Evolutionary conservation across 2,329 filamentous ascomycete species (phyloP), one percentile per base, ranked within the genome.

Genomic region (Capronia coronata): DNA sequence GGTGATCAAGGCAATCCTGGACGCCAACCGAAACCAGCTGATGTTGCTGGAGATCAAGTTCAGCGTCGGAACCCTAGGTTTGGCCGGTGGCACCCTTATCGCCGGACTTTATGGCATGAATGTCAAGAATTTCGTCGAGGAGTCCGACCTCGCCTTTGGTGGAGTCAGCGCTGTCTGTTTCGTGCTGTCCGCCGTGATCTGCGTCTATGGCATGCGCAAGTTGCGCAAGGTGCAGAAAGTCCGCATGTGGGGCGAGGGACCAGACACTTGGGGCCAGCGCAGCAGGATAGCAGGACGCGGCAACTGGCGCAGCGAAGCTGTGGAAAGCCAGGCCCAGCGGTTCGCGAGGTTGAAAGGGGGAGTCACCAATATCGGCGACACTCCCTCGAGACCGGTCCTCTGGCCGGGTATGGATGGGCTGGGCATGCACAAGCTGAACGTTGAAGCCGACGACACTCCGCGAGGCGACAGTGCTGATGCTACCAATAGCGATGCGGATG

Each of bases 81-180:
- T 97, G 41, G 91, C 88, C 47, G 88, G 90, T 65, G 93, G 93
- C 48, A 96, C 93, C 43, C 94, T 97, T 65, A 78, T 96, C 62
- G 94, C 93, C 7, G 90, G 90, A n/a, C 81, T 98, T n/a, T 98
- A 97, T 75, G 93, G 93, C 61, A 97, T 97, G 90, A 98, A 98
- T 72, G 74, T 98, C 57, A 94, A 96, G 66, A 97, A 97, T 70
- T 97, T 96, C 68, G 88, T 97, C 61, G 93, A 98, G 72, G 91
- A 97, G 65, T 90, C 86, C 1, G 80, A 87, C 67, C 79, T 87
- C 67, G 93, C 91, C 9, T 97, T 98, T 66, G 77, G 76, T 40
- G 79, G 79, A 46, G 83, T 98, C 52, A 87, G 84, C 2, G 75
- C 72, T 14, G 73, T 79, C 53, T 94, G 87, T 49, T 77, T 84